phyloP scores from a whole-genome alignment of 805 yeast genomes.

The Peterozyma toletana region DNA sequence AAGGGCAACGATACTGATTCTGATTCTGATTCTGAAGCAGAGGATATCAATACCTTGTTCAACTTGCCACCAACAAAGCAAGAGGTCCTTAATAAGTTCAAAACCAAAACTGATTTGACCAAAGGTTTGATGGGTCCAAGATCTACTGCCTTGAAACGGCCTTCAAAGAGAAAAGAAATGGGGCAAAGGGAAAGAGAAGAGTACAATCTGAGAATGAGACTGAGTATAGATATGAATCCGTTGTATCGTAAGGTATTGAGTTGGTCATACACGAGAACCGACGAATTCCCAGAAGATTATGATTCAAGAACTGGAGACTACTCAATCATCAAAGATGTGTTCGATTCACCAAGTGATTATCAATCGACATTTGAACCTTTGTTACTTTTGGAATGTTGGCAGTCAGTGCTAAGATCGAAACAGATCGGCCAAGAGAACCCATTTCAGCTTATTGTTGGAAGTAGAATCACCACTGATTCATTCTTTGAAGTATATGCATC shows the following conservation, averaged over 20 bases:
- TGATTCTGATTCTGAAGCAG: slow-evolving; percentile 14
- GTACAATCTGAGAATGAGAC: slow-evolving; percentile 69
- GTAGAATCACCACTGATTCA: slow-evolving; percentile 75
- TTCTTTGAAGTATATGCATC: slow-evolving; percentile 85
- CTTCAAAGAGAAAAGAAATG: slow-evolving; percentile 23
- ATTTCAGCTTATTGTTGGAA: slow-evolving; percentile 64
- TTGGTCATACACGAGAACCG: slow-evolving; percentile 65
- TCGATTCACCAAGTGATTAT: slow-evolving; percentile 57
- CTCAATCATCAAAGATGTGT: slow-evolving; percentile 45
- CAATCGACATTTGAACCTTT: slow-evolving; percentile 69
- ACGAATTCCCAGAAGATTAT: slow-evolving; percentile 54
- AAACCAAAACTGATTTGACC: slow-evolving; percentile 12
- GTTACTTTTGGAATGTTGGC: slow-evolving; percentile 89
- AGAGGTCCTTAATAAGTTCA: slow-evolving; percentile 20
- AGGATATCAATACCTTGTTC: slow-evolving; percentile 24
- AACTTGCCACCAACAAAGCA: slow-evolving; percentile 38
- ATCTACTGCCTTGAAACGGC: slow-evolving; percentile 5
- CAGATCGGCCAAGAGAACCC: slow-evolving; percentile 53
- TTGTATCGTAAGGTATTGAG: slow-evolving; percentile 59
- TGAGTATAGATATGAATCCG: slow-evolving; percentile 73
- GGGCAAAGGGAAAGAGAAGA: slow-evolving; percentile 50
- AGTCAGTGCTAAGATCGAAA: slow-evolving; percentile 69
- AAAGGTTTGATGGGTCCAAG: slow-evolving; percentile 1
- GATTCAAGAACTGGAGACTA: slow-evolving; percentile 25
- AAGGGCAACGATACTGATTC: slow-evolving; percentile 18